Evolutionary conservation across 352 stramenopile genomes (phyloP), one percentile per base, ranked within the genome.

Genomic region (Nothophytophthora sp.): DNA sequence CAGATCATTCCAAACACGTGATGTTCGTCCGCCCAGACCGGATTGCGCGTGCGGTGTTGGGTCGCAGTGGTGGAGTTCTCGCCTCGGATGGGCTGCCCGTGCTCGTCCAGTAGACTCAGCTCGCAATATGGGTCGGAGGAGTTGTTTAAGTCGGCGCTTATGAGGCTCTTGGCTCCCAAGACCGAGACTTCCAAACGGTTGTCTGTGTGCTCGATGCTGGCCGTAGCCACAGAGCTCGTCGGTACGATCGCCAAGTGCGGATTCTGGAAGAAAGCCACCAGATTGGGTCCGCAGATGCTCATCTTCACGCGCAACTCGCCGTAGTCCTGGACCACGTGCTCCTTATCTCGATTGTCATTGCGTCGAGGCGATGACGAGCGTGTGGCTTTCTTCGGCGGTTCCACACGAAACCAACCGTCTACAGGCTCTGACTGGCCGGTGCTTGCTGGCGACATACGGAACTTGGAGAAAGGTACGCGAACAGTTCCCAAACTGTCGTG

Each of bases 141-240:
- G 22, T 88, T 76, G 48, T 86, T 91, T 20, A 79, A 63, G 29
- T 87, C 76, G 0, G 77, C 54, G 28, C 63, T 73, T 28, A 88
- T 80, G 11, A 91, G 55, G 25, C 74, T 58, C 15, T 63, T 70
- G 4, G 77, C 77, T 15, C 50, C 63, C 5, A 91, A 16, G 10
- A 91, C 64, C 6, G 66, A 75, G 8, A 91, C 64, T 50, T 91
- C 81, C 24, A 91, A 60, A 1, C 81, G 75, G 28, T 89, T 87
- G 47, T 91, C 81, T 2, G 73, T 81, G 50, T 91, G 77, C 24
- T 88, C 75, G 3, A 65, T 52, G 5, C 48, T 70, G 4, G 63
- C 63, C 5, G 66, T 80, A n/a, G 73, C 74, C 5, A 83, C 73
- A 10, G 60, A 70, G 28, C 47, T 78, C 33, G 68, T 64, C 2